Conservation (phyloP, 2,329 filamentous ascomycete genomes). For the Xylariales sp. region DNA sequence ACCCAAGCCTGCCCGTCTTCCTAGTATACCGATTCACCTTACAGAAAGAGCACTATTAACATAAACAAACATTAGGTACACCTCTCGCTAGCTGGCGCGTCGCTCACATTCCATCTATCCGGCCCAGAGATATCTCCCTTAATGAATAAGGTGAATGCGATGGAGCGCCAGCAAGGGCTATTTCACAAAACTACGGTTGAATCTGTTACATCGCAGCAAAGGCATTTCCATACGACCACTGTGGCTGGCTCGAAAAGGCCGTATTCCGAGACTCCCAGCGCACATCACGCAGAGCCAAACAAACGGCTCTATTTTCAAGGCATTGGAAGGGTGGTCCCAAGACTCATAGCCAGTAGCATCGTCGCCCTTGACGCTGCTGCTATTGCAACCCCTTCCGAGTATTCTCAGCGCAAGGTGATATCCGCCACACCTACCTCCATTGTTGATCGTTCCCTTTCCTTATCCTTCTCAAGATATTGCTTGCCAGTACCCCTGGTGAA, state of each 20-base stretch:
- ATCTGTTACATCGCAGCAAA: conserved; percentile 56
- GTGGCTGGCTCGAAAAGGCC: conserved; percentile 63
- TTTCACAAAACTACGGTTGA: conserved; percentile 65
- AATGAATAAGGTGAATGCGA: conserved; percentile 17
- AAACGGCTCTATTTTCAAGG: conserved; percentile 45
- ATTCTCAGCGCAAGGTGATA: conserved; percentile 65
- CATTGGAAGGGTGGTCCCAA: conserved; percentile 38
- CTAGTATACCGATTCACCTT: not conserved
- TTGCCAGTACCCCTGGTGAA: conserved; percentile 69
- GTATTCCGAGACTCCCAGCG: conserved; percentile 39
- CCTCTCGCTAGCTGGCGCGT: not conserved
- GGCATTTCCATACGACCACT: conserved; percentile 54
- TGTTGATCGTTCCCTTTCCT: conserved; percentile 66
- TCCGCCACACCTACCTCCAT: conserved; percentile 65
- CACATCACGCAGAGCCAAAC: conserved; percentile 40
- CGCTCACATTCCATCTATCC: not conserved
- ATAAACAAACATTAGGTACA: not conserved
- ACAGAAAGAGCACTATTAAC: too few relatives aligned
- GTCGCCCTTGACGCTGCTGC: conserved; percentile 47
- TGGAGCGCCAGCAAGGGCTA: conserved; percentile 49
- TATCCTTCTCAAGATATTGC: conserved; percentile 72
- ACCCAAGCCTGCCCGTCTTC: too few relatives aligned
- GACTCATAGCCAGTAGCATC: conserved; percentile 61
- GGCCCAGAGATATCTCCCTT: not conserved
- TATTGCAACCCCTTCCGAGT: conserved; percentile 57